Base-by-base conservation (phyloP, 257 asterid species). In the Schizonepeta tenuifolia region DNA sequence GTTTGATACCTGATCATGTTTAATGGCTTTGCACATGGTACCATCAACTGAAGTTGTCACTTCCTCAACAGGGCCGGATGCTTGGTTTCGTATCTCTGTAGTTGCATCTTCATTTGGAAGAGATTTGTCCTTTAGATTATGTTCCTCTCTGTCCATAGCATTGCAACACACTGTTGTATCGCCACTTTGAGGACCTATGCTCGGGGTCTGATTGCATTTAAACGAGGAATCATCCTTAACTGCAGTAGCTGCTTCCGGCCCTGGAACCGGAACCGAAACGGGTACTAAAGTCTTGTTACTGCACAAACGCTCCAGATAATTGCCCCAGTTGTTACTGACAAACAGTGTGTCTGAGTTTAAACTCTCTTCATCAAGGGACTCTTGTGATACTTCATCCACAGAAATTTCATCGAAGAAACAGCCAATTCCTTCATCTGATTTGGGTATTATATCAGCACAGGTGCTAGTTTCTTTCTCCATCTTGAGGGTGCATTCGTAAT, bases 321-420 rank as follows among this genome's bases (percentile, higher is more conserved):
- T 38, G 2, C 11, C 51, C 51, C 51, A 14, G 0, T 4, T 44
- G 18, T 13, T 14, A 44, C 51, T 13, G 18, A 15, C n/a, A 13
- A 14, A 0, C 51, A 3, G 8, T 44, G 51, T 12, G 0, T 8
- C 13, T 10, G 28, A 17, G 11, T 18, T 65, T 18, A 65, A 49
- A 58, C 74, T 63, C 70, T 68, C 77, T 35, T 74, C 82, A 33
- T 83, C 80, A 12, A 65, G 44, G 2, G 60, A 65, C 43, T 72
- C 70, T 36, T 68, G 73, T 73, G 69, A 38, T 44, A 59, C 47
- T 54, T 71, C 82, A 43, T 72, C 70, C 10, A 55, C 78, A 67
- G 61, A 68, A 63, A 77, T 49, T 74, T 71, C 83, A 58, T 58
- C 65, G 1, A 58, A 58, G 8, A 14, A 57, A 12, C 38, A 4